Evolutionary conservation across 2,329 filamentous ascomycete species (phyloP), one percentile per base, ranked within the genome.

Genomic region (Calonectria henricotiae): DNA sequence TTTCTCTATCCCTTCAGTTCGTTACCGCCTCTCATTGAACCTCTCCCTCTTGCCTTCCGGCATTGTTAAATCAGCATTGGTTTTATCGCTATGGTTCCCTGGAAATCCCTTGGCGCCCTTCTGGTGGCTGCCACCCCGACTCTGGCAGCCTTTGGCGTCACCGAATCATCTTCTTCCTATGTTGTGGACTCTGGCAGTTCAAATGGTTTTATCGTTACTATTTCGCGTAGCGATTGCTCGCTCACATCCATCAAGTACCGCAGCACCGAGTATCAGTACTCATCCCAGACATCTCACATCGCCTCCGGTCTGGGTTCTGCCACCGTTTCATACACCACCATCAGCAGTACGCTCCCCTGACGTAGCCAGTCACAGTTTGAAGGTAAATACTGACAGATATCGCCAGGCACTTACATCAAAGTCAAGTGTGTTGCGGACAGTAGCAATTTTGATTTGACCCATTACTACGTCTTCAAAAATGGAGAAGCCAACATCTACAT

Each of bases 211-310:
- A 79, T 86, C 43, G 86, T 89, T 72, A 85, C 85, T 3, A 85
- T 90, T 61, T 86, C 82, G 73, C 82, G 85, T 55, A 83, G 82
- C 17, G 91, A 82, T 77, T 91, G 90, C 73, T 90, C 92, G 74
- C 89, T 92, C 78, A 91, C 86, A 15, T 91, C 89, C 0, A 88
- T 92, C 78, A 85, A 86, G 65, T 92, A 86, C 77, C 86, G 88
- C 27, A 87, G 88, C 69, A 84, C 85, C 49, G 88, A 92, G 77
- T 85, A 90, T 8, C 90, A 92, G 79, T 88, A 89, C 73, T 71
- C 73, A 55, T 78, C 77, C 27, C 77, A 79, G 60, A 82, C 79
- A 47, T 80, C 82, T 13, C 76, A 86, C 55, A 83, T 83, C 9
- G 85, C 85, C 2, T 82, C 81, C n/a, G 79, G 79, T n/a, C 79